Percentiles rank a stretch among this genome's conserved stretches.
Conservation (phyloP, 2,329 filamentous ascomycete species). For the Colletotrichum truncatum region DNA sequence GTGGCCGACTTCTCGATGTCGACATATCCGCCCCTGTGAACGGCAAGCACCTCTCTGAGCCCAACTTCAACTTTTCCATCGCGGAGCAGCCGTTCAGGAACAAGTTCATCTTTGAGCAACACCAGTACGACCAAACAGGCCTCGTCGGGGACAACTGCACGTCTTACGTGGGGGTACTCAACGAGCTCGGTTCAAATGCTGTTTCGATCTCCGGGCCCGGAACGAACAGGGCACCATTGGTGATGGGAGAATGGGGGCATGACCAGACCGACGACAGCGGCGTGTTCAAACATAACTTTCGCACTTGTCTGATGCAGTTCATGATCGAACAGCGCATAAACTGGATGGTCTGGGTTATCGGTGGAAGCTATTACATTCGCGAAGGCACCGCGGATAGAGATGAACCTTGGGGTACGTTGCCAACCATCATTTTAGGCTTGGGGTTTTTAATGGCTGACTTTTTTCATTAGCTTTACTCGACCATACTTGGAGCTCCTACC, state of each 20-base stretch:
- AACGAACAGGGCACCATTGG: slow-evolving; percentile 8
- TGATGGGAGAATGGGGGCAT: slow-evolving; percentile 26
- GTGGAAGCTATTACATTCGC: slow-evolving; percentile 59
- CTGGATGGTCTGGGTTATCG: slow-evolving; percentile 60
- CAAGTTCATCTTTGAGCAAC: slow-evolving; percentile 54
- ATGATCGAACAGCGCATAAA: slow-evolving; percentile 41
- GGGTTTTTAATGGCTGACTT: background rate
- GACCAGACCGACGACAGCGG: slow-evolving; percentile 10
- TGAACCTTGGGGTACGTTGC: slow-evolving; percentile 53
- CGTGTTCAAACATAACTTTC: slow-evolving; percentile 45
- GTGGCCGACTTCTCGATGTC: slow-evolving; percentile 38
- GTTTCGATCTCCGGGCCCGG: background rate
- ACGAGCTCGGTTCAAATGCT: background rate
- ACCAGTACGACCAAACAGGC: slow-evolving; percentile 44
- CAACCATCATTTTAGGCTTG: rapidly evolving
- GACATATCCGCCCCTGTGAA: slow-evolving; percentile 41
- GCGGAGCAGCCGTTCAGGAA: slow-evolving; percentile 46
- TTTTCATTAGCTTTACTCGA: background rate
- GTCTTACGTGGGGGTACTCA: background rate
- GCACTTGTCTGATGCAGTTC: slow-evolving; percentile 51
- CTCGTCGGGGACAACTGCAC: background rate
- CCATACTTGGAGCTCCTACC: slow-evolving; percentile 6
- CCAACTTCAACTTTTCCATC: slow-evolving; percentile 38
- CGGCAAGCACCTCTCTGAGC: slow-evolving; percentile 4
- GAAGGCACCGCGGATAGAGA: slow-evolving; percentile 54